These are phyloP conservation scores for Lactarius sanguifluus DNA, from an alignment of 768 basidiomycete genomes.

Conservation along the genomic window DNA sequence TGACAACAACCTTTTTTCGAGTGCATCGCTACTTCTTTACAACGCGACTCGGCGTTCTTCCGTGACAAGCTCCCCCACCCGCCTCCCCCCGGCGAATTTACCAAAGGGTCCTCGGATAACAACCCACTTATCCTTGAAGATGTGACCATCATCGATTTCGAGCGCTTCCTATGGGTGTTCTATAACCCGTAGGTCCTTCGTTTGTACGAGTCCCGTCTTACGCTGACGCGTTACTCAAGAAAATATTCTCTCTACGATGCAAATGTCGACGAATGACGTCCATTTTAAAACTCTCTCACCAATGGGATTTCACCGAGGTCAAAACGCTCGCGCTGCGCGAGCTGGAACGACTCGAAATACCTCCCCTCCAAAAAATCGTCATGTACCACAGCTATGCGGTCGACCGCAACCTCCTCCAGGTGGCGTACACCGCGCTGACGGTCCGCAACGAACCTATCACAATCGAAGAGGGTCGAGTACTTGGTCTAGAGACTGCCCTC, in stretches of 20 bases:
- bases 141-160: slow-evolving; percentile 49
- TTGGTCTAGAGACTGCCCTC: slow-evolving; percentile 59
- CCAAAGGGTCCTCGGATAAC: slow-evolving; percentile 34
- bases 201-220: not conserved
- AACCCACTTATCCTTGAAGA: slow-evolving; percentile 41
- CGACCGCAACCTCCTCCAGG: slow-evolving; percentile 50
- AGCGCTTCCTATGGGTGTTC: slow-evolving; percentile 59
- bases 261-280: slow-evolving; percentile 47
- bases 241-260: slow-evolving; percentile 57
- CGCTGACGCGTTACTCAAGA: slow-evolving; percentile 36
- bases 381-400: slow-evolving; percentile 56
- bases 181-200: slow-evolving; percentile 55
- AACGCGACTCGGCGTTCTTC: slow-evolving; percentile 49
- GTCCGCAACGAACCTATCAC: slow-evolving; percentile 51
- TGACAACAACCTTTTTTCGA: slow-evolving; percentile 54
- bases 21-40: slow-evolving; percentile 65
- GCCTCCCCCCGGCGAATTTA: slow-evolving; percentile 25
- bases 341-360: slow-evolving; percentile 46
- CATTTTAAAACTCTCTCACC: slow-evolving; percentile 53
- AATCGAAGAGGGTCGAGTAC: slow-evolving; percentile 52
- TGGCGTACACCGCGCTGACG: slow-evolving; percentile 53
- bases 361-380: slow-evolving; percentile 53
- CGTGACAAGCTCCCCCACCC: slow-evolving; percentile 32
- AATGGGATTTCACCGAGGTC: slow-evolving; percentile 57
- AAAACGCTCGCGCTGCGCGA: slow-evolving; percentile 53